A percentile compares a stretch with the other conserved stretches of the same genome.
phyloP scores from a whole-genome alignment of 257 asterid species.

The Craterostigma plantagineum region DNA sequence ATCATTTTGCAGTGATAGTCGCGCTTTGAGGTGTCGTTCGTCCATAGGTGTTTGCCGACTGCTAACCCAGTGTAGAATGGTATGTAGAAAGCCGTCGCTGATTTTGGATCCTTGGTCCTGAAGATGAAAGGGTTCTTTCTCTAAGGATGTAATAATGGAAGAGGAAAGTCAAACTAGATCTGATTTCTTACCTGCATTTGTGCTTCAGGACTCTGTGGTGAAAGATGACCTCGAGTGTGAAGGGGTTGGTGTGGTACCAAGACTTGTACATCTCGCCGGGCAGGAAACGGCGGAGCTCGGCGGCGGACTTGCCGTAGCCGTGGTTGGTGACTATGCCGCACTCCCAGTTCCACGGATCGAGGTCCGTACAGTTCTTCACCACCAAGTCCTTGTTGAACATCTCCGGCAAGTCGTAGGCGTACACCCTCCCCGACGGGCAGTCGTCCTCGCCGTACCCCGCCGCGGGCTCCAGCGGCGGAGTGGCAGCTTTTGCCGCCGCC shows the following conservation, averaged over 20 bases:
- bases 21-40: conserved; percentile 24
- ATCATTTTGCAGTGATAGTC: conserved; percentile 23
- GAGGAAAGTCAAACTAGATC: too few species aligned
- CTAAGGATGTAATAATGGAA: too few species aligned
- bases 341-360: conserved; percentile 74
- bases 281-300: conserved; percentile 34
- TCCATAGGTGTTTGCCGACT: conserved; percentile 37
- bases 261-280: conserved; percentile 40
- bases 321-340: conserved; percentile 63
- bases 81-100: conserved; percentile 44
- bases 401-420: conserved; percentile 58
- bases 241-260: conserved; percentile 85
- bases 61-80: conserved; percentile 62
- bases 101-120: conserved; percentile 23
- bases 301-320: conserved; percentile 55
- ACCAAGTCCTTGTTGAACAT: conserved; percentile 38
- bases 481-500: conserved; percentile 1
- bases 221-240: conserved; percentile 44
- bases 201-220: conserved; percentile 53
- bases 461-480: conserved; percentile 4
- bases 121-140: too few species aligned
- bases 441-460: conserved; percentile 15
- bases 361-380: conserved; percentile 35
- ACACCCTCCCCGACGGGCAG: conserved; percentile 65
- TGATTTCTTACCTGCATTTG: conserved; percentile 27